Evolutionary conservation across 495 filamentous ascomycete species (phyloP), one percentile per base, ranked within the genome.

Genomic region (Hypoxylon perforatum): DNA sequence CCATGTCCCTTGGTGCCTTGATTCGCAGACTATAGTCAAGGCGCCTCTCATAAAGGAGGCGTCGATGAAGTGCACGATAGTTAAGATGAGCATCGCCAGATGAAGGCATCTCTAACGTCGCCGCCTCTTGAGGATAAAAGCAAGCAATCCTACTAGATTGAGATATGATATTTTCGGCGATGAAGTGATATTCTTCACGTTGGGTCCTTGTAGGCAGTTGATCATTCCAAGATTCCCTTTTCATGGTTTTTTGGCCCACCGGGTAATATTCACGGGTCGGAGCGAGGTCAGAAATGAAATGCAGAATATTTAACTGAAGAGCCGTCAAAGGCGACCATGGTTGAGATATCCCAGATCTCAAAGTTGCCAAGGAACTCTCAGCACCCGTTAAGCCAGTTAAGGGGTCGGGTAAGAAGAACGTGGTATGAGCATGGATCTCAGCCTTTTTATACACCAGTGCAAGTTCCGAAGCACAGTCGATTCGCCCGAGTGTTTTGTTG

Each of bases 191-290:
- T 10, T 67, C 69, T 7, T 88, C 85, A 54, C 85, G 76, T 61
- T 90, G 87, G 10, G 84, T 80, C 2, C 68, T 76, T 0, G 71
- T 61, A 0, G 84, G 81, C n/a, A 88, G 50, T 0, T 74, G 3
- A 1, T 57, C 35, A 22, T 74, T 23, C 86, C 86, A 89, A 1
- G 12, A 33, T 4, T 84, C 81, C 22, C 39, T 76, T 63, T 88
- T 84, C 79, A 88, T 83, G 0, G 77, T 73, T 47, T 75, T 73
- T 21, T 79, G 48, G 45, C 85, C 72, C 1, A 50, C 41, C 0
- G 89, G 89, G 67, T 91, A 91, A 63, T 81, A 91, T 1, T 70
- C 62, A 35, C 87, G 69, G 0, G 38, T 11, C 7, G 88, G 88
- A 0, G 83, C 85, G 0, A 91, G 72, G 0, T 51, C 46, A 0